These are phyloP conservation scores for Ceratocystis huliohia DNA, from an alignment of 2,329 filamentous ascomycete genomes.

Conservation along the genomic window DNA sequence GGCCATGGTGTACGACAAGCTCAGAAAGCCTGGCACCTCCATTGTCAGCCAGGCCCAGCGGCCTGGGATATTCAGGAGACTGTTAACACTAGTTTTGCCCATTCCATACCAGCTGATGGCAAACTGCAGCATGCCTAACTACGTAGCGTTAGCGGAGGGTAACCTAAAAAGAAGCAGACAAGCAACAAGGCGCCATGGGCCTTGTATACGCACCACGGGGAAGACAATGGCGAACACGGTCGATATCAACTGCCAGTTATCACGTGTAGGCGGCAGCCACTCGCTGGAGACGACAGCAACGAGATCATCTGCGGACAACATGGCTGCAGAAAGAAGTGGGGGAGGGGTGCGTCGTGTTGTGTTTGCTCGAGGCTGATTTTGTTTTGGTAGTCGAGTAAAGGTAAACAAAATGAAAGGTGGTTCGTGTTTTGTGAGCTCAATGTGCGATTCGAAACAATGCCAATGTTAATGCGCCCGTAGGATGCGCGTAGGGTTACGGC, in stretches of 20 bases:
- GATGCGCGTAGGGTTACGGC: not conserved
- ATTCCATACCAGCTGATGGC: constrained; percentile 69
- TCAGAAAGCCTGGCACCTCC: constrained; percentile 68
- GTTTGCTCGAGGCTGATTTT: not conserved
- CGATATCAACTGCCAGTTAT: constrained; percentile 44
- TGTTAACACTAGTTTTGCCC: constrained; percentile 75
- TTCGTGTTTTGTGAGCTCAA: not conserved
- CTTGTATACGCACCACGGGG: constrained; percentile 36
- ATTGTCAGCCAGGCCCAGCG: constrained; percentile 78
- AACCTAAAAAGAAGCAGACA: constrained; percentile 14
- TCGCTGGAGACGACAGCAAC: not conserved
- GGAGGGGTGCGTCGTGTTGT: not conserved
- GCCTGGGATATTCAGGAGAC: constrained; percentile 73
- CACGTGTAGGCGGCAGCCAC: constrained; percentile 46
- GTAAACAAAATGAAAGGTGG: not conserved
- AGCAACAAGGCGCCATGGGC: not conserved
- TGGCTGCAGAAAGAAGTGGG: not conserved
- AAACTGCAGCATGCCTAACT: constrained; percentile 69
- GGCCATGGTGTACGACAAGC: constrained; percentile 65
- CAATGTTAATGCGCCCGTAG: no score
- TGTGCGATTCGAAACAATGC: no score
- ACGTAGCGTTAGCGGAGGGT: constrained; percentile 19
- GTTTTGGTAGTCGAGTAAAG: not conserved
- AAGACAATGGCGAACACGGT: constrained; percentile 41
- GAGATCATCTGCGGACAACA: not conserved